Evolutionary conservation across 2,329 filamentous ascomycete species (phyloP), one percentile per base, ranked within the genome.

Genomic region (Byssochlamys sp.): DNA sequence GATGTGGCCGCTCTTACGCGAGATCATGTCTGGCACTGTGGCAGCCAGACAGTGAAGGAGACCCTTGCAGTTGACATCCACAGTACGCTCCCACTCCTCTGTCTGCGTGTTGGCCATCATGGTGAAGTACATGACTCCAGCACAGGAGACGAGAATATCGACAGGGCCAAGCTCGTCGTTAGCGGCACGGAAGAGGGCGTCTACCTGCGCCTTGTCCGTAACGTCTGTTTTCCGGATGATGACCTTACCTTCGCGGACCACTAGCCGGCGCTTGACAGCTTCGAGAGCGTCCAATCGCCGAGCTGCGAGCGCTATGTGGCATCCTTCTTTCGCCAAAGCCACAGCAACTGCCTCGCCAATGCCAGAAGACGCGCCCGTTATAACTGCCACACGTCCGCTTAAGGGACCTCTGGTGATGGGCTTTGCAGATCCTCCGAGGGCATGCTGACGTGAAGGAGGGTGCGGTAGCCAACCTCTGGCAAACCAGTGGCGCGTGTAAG

Each of bases 41-140:
- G 86, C 80, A 0, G 87, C 82, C 2, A 92, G 78, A 62, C 84
- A 86, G 77, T 92, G 81, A 56, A 91, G 76, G 1, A 92, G 80
- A 39, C 89, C 89, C 74, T 91, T 91, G 83, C 89, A 91, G 76
- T 92, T 92, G 63, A 92, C 87, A 65, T 91, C 89, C 49, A 92
- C 88, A 0, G 88, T 91, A 58, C 83, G 86, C 61, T 91, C 85
- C 89, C 89, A 92, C 65, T 92, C 85, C 4, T 89, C 86, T 0
- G 78, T 82, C 61, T 87, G 81, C 14, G 77, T 81, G 68, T 91
- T 91, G 57, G 85, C 83, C 89, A 92, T 91, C 84, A 91, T 85
- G 56, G 89, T 91, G 74, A 85, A 92, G 76, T 92, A 92, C 89
- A 92, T 92, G 68, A 92, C 89, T 35, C 89, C 89, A 0, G 89